phyloP scores from a whole-genome alignment of 805 yeast species.

The Pichia californica region DNA sequence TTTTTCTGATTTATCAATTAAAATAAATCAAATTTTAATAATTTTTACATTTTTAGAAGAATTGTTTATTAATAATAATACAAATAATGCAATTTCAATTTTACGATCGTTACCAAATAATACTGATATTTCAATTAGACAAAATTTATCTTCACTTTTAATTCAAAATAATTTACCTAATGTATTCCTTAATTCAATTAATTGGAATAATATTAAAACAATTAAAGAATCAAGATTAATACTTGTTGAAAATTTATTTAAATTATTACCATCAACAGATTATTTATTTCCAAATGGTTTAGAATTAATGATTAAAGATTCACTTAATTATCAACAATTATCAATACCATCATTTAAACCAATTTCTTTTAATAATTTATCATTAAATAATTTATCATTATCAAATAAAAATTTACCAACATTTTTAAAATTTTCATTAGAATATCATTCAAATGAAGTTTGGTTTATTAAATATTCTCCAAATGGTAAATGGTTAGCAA shows the following conservation, averaged over 20 bases:
- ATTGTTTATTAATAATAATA: constrained; percentile 4
- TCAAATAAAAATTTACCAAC: constrained; percentile 32
- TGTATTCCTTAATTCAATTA: constrained; percentile 4
- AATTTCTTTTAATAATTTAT: not conserved
- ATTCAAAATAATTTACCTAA: constrained; percentile 2
- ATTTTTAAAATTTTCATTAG: constrained; percentile 38
- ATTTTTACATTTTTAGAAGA: constrained; percentile 7
- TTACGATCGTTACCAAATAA: constrained; percentile 4
- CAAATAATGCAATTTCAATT: constrained; percentile 1
- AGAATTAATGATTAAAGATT: constrained; percentile 44
- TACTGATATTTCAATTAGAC: constrained; percentile 7
- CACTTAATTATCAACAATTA: constrained; percentile 40
- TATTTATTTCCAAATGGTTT: constrained; percentile 45
- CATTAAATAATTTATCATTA: not conserved
- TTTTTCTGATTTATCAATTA: too few relatives aligned
- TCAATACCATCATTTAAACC: constrained; percentile 17
- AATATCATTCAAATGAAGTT: constrained; percentile 63
- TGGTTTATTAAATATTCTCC: constrained; percentile 81
- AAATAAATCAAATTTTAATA: too few relatives aligned
- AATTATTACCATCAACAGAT: constrained; percentile 41
- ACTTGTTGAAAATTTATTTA: constrained; percentile 37
- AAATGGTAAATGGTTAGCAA: constrained; percentile 67
- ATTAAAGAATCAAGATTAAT: constrained; percentile 30
- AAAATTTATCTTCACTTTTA: constrained; percentile 6
- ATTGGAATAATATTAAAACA: constrained; percentile 6